These are phyloP conservation scores for Puccinia sorghi DNA, from an alignment of 1,284 basidiomycete species.

Conservation along the genomic window DNA sequence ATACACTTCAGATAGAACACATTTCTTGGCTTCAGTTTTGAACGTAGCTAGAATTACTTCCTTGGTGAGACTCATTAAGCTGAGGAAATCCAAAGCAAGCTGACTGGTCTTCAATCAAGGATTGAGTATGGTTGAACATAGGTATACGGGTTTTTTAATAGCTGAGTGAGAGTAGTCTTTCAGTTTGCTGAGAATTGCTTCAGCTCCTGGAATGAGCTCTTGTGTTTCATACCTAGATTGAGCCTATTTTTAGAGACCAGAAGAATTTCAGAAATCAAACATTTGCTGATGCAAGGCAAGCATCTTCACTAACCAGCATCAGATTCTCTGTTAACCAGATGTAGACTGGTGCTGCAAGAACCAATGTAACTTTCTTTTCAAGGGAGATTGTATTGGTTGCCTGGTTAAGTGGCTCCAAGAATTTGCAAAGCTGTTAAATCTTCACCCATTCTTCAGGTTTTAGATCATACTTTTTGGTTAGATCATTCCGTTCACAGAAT, in stretches of 20 bases:
- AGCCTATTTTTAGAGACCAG: background rate
- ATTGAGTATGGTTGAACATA: too few relatives aligned
- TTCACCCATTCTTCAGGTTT: background rate
- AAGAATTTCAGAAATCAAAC: too few relatives aligned
- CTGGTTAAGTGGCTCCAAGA: background rate
- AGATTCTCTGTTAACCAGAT: too few relatives aligned
- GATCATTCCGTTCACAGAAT: background rate
- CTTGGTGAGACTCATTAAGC: background rate
- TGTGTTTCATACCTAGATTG: background rate
- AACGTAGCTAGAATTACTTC: background rate
- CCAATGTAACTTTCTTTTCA: background rate
- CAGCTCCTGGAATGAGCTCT: background rate
- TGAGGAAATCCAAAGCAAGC: background rate
- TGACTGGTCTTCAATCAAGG: too few relatives aligned
- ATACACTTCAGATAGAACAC: too few relatives aligned
- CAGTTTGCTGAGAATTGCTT: background rate
- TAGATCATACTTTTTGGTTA: background rate
- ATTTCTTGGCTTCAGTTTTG: background rate
- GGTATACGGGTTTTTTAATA: background rate
- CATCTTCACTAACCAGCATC: too few relatives aligned
- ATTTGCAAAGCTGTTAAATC: background rate
- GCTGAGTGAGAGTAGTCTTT: background rate
- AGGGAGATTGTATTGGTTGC: conserved; percentile 8
- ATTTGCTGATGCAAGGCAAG: too few relatives aligned
- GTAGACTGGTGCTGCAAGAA: too few relatives aligned